Base-by-base conservation (phyloP, 257 asterid species). In the Salvia rosmarinus region DNA sequence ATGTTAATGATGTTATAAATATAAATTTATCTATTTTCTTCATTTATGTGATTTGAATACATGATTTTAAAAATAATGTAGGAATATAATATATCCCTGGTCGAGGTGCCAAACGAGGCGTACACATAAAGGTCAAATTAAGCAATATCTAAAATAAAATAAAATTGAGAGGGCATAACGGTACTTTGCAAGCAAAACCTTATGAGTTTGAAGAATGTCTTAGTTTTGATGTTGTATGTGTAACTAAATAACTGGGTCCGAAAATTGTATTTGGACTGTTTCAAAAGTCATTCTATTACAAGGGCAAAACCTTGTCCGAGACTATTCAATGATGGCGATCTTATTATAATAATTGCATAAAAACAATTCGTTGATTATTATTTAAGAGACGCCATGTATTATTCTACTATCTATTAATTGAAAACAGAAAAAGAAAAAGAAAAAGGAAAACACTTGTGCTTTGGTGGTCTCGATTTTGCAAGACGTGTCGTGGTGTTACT, bases 401-500 rank as follows among this genome's bases (percentile, higher is more conserved):
- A 0, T 20, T 37, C 35, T 13, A 6, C 37, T 37, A 32, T 7
- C 7, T 2, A 51, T 39, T 34, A 56, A 9, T 70, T 25, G 16
- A 21, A 70, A 44, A 44, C 4, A 3, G 6, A n/a, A n/a, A 54
- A 21, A 10, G 0, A 52, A 7, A 17, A 51, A 4, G 6, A 9
- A 10, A 11, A 10, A 21, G 19, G 11, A 34, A 19, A 4, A 35
- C 10, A 35, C 0, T 20, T 76, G 42, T 57, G 81, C 62, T 67
- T 66, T 66, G 68, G 74, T 71, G 81, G 77, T 59, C 71, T 47
- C 67, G 46, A 4, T 23, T 57, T 77, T 46, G 35, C 58, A 54
- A 16, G 56, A 74, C 80, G 78, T 79, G 83, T 80, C 83, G 54
- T n/a, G 3, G 67, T 72, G 55, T 72, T 23, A 72, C 78, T 75